These are phyloP conservation scores for Talaromyces marneffei DNA, from an alignment of 2,329 filamentous ascomycete species.

Conservation along the genomic window DNA sequence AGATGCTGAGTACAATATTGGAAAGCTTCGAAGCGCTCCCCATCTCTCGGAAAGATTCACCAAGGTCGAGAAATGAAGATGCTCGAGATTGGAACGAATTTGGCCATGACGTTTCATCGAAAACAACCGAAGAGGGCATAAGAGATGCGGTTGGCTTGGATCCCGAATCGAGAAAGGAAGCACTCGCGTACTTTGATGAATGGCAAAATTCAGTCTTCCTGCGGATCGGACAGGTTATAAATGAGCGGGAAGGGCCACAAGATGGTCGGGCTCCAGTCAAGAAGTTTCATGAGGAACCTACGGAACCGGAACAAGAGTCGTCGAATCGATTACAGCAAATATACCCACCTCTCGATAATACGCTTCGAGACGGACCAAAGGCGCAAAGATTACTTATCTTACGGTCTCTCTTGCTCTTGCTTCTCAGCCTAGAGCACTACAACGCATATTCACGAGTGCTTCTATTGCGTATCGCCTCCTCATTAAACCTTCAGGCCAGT, in stretches of 20 bases:
- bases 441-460: constrained; percentile 66
- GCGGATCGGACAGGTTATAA: constrained; percentile 65
- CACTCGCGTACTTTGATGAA: constrained; percentile 66
- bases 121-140: background rate
- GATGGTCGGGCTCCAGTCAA: constrained; percentile 23
- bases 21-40: constrained; percentile 31
- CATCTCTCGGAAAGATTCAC: constrained; percentile 17
- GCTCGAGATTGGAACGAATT: background rate
- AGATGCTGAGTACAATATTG: constrained; percentile 36
- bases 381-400: constrained; percentile 58
- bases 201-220: constrained; percentile 69
- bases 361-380: constrained; percentile 41
- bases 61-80: constrained; percentile 26
- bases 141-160: constrained; percentile 1
- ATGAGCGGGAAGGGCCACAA: constrained; percentile 40
- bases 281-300: constrained; percentile 18
- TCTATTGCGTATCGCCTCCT: constrained; percentile 64
- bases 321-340: constrained; percentile 31
- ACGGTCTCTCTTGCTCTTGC: constrained; percentile 64
- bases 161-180: constrained; percentile 42
- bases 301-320: constrained; percentile 23
- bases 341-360: constrained; percentile 56
- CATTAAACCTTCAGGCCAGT: constrained; percentile 61
- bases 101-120: background rate
- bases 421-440: constrained; percentile 74